Evolutionary conservation across 2,329 filamentous ascomycete genomes (phyloP), one percentile per base, ranked within the genome.

Genomic region (Tolypocladium amazonense): DNA sequence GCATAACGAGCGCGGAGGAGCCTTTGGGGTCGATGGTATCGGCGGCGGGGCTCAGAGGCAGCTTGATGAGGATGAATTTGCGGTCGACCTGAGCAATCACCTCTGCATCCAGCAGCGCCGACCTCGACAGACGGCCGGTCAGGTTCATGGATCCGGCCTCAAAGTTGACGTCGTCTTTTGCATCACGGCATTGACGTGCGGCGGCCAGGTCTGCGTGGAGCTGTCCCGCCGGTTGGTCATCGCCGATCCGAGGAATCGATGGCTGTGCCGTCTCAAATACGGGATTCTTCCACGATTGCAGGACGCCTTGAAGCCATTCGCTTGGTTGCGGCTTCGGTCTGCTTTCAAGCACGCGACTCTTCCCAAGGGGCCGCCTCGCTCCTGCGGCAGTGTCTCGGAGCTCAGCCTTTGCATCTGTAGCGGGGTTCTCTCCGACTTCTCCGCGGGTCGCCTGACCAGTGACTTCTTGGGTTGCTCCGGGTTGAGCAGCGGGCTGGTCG

Each of bases 61-160:
- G 74, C 62, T 83, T 88, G 27, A 86, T 78, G 0, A 99, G 75
- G 20, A 99, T 88, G 69, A 96, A 99, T 71, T 99, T 99, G 18
- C 77, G 80, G 70, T 97, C 93, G 1, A 99, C 88, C 68, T 99
- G 94, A 0, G 86, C 81, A 50, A 99, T 81, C 0, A 96, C 77
- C 56, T 82, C 74, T 0, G 89, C 89, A 9, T 73, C 69, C 1
- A 72, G 69, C 11, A 97, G 75, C 0, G 79, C 80, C 5, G 76
- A 67, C 64, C 86, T 89, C 0, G 86, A 89, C 1, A 97, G 71
- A 14, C 77, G 76, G 0, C 78, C 75, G 37, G 72, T 65, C 4
- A 76, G 59, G 9, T 41, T 68, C 61, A 67, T 66, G 11, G 62
- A 71, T 8, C 52, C 66, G 55, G 55, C 68, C 33, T 75, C 70